Conservation (phyloP, 2,329 filamentous ascomycete genomes). For the Tolypocladium tundrense region DNA sequence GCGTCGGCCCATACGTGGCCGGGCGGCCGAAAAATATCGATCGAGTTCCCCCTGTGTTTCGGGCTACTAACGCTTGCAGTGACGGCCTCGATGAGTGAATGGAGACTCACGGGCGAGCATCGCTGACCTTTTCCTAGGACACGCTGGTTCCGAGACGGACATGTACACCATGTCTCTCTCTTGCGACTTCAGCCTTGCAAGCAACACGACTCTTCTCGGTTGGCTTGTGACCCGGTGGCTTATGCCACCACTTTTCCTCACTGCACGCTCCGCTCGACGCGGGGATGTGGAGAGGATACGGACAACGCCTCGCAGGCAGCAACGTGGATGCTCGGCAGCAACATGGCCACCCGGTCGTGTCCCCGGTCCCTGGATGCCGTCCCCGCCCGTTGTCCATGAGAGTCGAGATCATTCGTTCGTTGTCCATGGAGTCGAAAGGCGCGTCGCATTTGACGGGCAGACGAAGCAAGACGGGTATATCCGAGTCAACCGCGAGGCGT, state of each 20-base stretch:
- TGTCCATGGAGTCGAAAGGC: too few relatives aligned
- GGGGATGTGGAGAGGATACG: slow-evolving; percentile 38
- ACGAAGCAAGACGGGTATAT: too few relatives aligned
- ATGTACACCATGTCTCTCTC: not conserved
- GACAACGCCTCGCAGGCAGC: too few relatives aligned
- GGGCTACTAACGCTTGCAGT: slow-evolving; percentile 20
- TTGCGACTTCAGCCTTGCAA: not conserved
- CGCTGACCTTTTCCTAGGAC: not conserved
- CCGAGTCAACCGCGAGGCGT: too few relatives aligned
- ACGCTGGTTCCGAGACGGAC: not conserved
- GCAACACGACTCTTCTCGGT: not conserved
- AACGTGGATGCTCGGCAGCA: too few relatives aligned
- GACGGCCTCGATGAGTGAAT: slow-evolving; percentile 7
- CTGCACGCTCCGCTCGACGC: slow-evolving; percentile 35
- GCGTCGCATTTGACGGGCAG: too few relatives aligned
- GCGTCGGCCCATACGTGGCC: not conserved
- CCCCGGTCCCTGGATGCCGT: too few relatives aligned
- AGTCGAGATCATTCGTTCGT: too few relatives aligned
- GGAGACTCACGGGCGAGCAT: not conserved
- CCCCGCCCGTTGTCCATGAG: too few relatives aligned
- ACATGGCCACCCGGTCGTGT: too few relatives aligned
- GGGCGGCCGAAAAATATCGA: not conserved
- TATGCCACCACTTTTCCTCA: slow-evolving; percentile 37
- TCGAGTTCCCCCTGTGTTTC: not conserved
- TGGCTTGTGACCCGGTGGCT: slow-evolving; percentile 1